Evolutionary conservation across 2,329 filamentous ascomycete genomes (phyloP).

Genomic region (Aureobasidium mangrovei): DNA sequence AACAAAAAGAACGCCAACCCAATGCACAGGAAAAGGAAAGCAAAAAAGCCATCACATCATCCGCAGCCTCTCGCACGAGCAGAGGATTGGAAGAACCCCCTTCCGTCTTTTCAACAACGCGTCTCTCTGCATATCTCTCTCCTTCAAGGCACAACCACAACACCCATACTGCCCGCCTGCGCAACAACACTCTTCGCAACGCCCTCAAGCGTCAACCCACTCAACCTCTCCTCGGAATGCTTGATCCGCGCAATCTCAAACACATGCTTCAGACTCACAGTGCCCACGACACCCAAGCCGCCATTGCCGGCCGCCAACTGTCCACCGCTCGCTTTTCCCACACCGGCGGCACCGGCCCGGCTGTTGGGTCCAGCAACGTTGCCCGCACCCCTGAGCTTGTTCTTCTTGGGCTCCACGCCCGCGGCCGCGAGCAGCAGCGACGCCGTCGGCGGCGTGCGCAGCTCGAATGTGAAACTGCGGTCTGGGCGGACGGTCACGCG

Average conservation of each 20-base stretch:
- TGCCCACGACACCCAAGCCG: conserved; percentile 70
- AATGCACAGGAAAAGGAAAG: not conserved
- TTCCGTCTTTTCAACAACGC: not conserved
- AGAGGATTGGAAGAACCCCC: no score
- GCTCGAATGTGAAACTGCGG: conserved; percentile 83
- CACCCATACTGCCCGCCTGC: conserved; percentile 42
- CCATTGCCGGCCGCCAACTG: conserved; percentile 42
- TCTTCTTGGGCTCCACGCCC: conserved; percentile 65
- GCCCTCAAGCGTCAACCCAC: conserved; percentile 74
- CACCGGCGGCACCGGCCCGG: conserved; percentile 28
- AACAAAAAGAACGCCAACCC: conserved; percentile 1
- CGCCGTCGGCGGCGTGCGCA: conserved; percentile 90
- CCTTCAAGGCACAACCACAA: conserved; percentile 38
- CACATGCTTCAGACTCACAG: conserved; percentile 84
- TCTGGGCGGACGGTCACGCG: conserved; percentile 88
- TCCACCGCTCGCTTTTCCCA: conserved; percentile 27
- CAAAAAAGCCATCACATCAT: not conserved
- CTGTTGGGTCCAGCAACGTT: conserved; percentile 39
- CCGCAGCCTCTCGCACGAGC: not conserved
- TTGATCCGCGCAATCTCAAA: conserved; percentile 99
- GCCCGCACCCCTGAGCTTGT: conserved; percentile 63
- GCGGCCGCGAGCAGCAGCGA: conserved; percentile 81
- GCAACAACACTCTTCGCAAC: conserved; percentile 62
- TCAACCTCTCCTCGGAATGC: conserved; percentile 41
- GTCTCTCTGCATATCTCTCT: not conserved